phyloP scores from a whole-genome alignment of 352 stramenopile species.

The Phytophthora ramorum region DNA sequence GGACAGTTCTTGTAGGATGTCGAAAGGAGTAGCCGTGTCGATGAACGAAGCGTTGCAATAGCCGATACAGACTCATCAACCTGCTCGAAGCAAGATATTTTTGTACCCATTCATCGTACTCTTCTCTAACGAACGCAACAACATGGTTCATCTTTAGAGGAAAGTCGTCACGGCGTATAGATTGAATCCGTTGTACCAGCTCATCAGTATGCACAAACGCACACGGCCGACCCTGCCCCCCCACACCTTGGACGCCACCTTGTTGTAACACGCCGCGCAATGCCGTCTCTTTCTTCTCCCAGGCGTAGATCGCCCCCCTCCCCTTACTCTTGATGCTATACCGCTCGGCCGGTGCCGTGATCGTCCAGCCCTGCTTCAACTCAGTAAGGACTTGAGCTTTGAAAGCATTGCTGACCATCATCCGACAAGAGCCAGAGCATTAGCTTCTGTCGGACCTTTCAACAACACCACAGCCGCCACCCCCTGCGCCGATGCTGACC shows the following conservation, averaged over 20 bases:
- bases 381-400: background rate
- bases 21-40: constrained; percentile 30
- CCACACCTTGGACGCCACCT: too few relatives aligned
- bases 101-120: constrained; percentile 18
- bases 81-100: constrained; percentile 15
- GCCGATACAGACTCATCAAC: constrained; percentile 17
- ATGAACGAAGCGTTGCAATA: constrained; percentile 15
- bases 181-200: constrained; percentile 32
- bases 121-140: constrained; percentile 23
- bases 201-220: constrained; percentile 24
- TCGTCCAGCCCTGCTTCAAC: background rate
- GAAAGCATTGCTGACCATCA: background rate
- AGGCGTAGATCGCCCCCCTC: too few relatives aligned
- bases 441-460: background rate
- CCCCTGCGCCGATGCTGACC: too few relatives aligned
- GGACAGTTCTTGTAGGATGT: constrained; percentile 18
- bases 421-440: background rate
- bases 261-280: too few relatives aligned
- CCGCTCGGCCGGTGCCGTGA: background rate
- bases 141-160: background rate
- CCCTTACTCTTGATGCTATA: background rate
- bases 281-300: too few relatives aligned
- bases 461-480: background rate
- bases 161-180: constrained; percentile 29
- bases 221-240: background rate